Evolutionary conservation across 805 yeast species (phyloP), one percentile per base, ranked within the genome.

Genomic region (Ogataea degrootiae): DNA sequence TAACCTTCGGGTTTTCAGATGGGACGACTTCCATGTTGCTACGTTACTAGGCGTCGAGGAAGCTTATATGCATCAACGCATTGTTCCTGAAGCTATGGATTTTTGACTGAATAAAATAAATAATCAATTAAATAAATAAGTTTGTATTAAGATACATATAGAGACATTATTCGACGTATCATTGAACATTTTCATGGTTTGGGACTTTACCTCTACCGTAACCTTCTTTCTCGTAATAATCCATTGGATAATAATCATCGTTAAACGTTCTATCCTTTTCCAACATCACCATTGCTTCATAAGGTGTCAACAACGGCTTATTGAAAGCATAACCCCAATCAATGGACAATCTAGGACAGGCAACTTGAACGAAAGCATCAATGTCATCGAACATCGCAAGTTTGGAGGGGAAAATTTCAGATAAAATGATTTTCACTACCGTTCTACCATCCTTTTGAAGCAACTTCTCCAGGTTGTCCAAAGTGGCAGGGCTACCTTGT

Each of bases 291-390:
- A 87, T 89, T 0, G 97, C 89, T 62, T 94, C 99, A 63, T 94
- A 94, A 0, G 99, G 99, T 0, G 99, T 92, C 48, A 94, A 68
- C 39, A 94, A 69, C 0, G 99, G 99, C 60, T 86, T 87, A 49
- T 82, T 82, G 61, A 94, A 94, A 0, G 99, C 99, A 65, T 94
- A 94, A 0, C 99, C 99, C 99, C 99, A 94, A 65, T 94, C 99
- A 38, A 94, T 92, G 2, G 96, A 88, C 41, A 94, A 70, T 59
- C 99, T 74, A 0, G 99, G 99, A 63, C 99, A 94, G 0, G 99
- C 99, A 3, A 94, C 96, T 67, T 94, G 99, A 14, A 94, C 87
- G 74, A 94, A 94, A 2, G 91, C 96, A 66, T 94, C 99, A 16
- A 92, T 80, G 59, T 88, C 94, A 58, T 88, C 91, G 67, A 94